Conservation (phyloP, 2,329 filamentous ascomycete species). For the Pestalotiopsis sp. region DNA sequence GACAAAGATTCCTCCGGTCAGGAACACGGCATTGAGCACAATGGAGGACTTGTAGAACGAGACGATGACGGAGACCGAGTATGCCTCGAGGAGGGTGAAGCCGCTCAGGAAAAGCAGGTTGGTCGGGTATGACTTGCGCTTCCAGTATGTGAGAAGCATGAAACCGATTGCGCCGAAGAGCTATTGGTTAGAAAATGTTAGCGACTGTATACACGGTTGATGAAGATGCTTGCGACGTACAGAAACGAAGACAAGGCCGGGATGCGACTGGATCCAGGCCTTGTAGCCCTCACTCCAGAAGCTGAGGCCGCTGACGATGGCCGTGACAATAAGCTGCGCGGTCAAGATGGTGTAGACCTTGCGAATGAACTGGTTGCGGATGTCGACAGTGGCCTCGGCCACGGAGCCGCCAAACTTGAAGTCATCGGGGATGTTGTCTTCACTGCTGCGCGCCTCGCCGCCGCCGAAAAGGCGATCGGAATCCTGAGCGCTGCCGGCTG, state of each 20-base stretch:
- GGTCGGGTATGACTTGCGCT: constrained; percentile 91
- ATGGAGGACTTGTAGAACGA: constrained; percentile 85
- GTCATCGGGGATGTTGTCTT: constrained; percentile 93
- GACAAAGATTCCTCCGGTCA: constrained; percentile 83
- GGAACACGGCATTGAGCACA: constrained; percentile 86
- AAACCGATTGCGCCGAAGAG: constrained; percentile 82
- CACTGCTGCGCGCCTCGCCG: constrained; percentile 73
- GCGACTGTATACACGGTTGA: neutral
- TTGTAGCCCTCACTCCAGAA: constrained; percentile 85
- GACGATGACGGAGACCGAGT: constrained; percentile 89
- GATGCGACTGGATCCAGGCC: constrained; percentile 82
- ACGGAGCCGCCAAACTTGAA: constrained; percentile 98
- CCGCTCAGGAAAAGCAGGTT: constrained; percentile 90
- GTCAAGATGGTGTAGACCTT: constrained; percentile 99
- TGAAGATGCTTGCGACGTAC: constrained; percentile 42
- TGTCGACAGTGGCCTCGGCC: constrained; percentile 90
- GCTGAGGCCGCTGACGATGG: constrained; percentile 76
- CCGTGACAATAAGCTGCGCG: constrained; percentile 87
- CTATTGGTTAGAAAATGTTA: constrained; percentile 31
- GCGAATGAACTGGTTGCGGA: constrained; percentile 94
- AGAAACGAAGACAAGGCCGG: constrained; percentile 84
- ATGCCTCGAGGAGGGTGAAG: constrained; percentile 92
- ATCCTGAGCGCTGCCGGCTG: constrained; percentile 44
- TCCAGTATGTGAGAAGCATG: constrained; percentile 90
- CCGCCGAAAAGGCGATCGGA: constrained; percentile 64